Percentiles rank a stretch among this genome's conserved stretches.
These are phyloP conservation scores for Sanghuangporus weigelae DNA, from an alignment of 1,284 basidiomycete species.

Conservation along the genomic window DNA sequence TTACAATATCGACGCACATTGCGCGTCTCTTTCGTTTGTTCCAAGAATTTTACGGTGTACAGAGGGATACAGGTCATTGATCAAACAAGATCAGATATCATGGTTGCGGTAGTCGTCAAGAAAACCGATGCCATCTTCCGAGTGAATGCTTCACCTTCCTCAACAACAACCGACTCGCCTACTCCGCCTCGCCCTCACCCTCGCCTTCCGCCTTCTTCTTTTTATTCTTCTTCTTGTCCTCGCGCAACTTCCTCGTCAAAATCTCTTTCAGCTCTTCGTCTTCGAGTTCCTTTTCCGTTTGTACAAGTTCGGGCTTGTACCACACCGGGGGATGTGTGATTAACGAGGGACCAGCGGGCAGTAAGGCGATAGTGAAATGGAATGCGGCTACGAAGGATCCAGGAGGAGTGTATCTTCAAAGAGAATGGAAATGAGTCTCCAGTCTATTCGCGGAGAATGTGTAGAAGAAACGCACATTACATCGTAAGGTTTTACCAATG, in stretches of 20 bases:
- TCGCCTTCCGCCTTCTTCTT: constrained; percentile 62
- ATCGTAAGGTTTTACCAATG: constrained; percentile 86
- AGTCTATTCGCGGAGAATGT: not conserved
- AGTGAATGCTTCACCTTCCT: not conserved
- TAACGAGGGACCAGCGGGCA: constrained; percentile 78
- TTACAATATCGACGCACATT: too few relatives aligned
- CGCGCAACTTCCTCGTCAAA: constrained; percentile 76
- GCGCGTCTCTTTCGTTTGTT: not conserved
- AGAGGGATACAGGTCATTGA: not conserved
- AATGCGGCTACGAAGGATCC: constrained; percentile 85
- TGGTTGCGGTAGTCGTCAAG: too few relatives aligned
- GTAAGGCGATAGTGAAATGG: constrained; percentile 93
- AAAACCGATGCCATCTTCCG: too few relatives aligned
- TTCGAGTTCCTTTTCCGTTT: constrained; percentile 85
- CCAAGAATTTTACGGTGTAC: not conserved
- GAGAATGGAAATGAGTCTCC: not conserved
- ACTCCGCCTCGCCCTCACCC: constrained; percentile 22
- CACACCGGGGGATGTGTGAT: constrained; percentile 85
- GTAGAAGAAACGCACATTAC: constrained; percentile 58
- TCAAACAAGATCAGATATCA: not conserved
- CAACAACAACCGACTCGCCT: not conserved
- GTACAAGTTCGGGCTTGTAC: constrained; percentile 89
- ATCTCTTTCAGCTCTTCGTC: constrained; percentile 81
- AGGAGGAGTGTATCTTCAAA: constrained; percentile 66
- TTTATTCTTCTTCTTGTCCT: constrained; percentile 90